Conservation (phyloP, 768 basidiomycete species). For the Hygrocybe punicea region DNA sequence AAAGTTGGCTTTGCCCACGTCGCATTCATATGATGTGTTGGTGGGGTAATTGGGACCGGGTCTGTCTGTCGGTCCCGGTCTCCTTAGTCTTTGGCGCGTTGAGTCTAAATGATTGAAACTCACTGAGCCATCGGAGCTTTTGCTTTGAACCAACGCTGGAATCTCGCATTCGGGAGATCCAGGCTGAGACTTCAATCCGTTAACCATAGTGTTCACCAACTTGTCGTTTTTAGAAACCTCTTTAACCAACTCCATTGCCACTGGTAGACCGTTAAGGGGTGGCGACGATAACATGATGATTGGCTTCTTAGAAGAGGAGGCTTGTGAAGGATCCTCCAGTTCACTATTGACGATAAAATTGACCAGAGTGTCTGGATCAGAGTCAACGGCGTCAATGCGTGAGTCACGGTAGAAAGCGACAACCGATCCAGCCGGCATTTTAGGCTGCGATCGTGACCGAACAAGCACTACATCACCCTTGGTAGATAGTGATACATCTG, state of each 20-base stretch:
- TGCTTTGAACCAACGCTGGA: slow-evolving; percentile 33
- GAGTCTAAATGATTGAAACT: neutral
- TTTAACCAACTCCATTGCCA: neutral
- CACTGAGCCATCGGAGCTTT: slow-evolving; percentile 55
- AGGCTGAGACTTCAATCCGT: slow-evolving; percentile 12
- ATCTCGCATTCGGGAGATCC: slow-evolving; percentile 20
- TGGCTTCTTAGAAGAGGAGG: slow-evolving; percentile 21
- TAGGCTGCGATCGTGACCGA: slow-evolving; percentile 57
- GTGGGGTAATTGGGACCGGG: slow-evolving; percentile 47
- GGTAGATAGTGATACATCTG: slow-evolving; percentile 30
- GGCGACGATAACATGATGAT: slow-evolving; percentile 23
- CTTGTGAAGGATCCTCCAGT: slow-evolving; percentile 47
- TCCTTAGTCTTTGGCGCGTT: neutral
- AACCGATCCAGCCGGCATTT: slow-evolving; percentile 66
- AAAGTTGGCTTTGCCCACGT: slow-evolving; percentile 57
- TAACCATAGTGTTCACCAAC: slow-evolving; percentile 1
- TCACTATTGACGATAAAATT: slow-evolving; percentile 81
- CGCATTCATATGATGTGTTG: slow-evolving; percentile 31
- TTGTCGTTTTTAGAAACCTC: neutral
- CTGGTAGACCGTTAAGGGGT: slow-evolving; percentile 4
- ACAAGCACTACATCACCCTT: slow-evolving; percentile 33
- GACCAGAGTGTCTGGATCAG: slow-evolving; percentile 50
- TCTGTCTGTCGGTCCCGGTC: slow-evolving; percentile 42
- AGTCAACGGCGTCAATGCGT: slow-evolving; percentile 47
- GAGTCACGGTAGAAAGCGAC: slow-evolving; percentile 73